Percentiles rank a stretch among this genome's conserved stretches.
phyloP scores from a whole-genome alignment of 2,329 filamentous ascomycete species.

The Epichloe elymi region DNA sequence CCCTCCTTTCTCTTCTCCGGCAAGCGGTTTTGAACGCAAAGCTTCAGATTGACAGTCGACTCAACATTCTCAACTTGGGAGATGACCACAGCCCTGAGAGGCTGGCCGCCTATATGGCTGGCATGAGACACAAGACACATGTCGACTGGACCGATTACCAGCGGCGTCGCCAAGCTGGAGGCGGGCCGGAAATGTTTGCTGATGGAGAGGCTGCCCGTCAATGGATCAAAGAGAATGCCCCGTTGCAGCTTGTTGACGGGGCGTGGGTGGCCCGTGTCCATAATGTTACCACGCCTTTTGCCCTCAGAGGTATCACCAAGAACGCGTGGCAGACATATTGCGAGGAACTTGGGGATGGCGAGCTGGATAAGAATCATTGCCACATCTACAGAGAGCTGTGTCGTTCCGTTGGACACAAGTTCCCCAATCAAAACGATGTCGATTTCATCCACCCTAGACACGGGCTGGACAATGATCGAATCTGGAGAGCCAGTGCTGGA shows the following conservation, averaged over 20 bases:
- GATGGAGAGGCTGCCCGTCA: neutral
- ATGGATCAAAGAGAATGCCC: neutral
- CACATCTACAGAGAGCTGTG: slow-evolving; percentile 17
- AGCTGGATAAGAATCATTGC: slow-evolving; percentile 32
- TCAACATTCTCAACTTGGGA: no score
- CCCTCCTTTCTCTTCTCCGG: no score
- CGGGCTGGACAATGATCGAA: no score
- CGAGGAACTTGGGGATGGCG: slow-evolving; percentile 37
- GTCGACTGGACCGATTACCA: neutral
- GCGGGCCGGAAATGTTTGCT: neutral
- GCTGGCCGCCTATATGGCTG: no score
- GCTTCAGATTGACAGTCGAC: no score
- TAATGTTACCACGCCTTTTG: slow-evolving; percentile 23
- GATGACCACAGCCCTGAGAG: no score
- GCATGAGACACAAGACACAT: no score
- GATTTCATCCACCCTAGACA: no score
- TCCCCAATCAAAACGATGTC: no score
- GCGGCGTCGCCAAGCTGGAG: neutral
- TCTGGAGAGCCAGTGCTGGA: no score
- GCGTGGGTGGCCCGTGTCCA: slow-evolving; percentile 34
- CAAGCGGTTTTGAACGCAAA: no score
- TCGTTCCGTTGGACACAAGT: no score
- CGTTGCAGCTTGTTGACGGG: slow-evolving; percentile 32
- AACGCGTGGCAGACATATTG: slow-evolving; percentile 35
- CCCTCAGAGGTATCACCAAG: slow-evolving; percentile 15